Evolutionary conservation across 305 asterid species (phyloP).

Genomic region (Withania somnifera): DNA sequence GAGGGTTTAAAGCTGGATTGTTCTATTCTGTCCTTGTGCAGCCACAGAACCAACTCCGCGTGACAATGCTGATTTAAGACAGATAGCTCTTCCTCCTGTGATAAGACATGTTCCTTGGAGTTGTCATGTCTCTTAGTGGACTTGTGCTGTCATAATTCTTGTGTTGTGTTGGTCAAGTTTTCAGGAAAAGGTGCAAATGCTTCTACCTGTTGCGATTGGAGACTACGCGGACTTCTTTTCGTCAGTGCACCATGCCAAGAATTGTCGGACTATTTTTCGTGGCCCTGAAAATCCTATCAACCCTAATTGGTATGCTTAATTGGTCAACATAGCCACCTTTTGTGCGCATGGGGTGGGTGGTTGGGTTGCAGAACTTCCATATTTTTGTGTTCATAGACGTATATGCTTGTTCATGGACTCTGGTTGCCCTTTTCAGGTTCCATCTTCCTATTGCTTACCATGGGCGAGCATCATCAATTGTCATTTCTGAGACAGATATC

Average conservation of each 20-base stretch:
- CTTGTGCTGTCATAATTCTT: not conserved
- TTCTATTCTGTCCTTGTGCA: conserved; percentile 29
- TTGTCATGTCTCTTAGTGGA: not conserved
- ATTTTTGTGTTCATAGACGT: not conserved
- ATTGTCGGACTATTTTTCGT: conserved; percentile 83
- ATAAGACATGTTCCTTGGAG: conserved; percentile 24
- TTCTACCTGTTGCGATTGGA: conserved; percentile 84
- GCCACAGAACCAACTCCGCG: conserved; percentile 68
- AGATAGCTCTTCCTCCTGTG: conserved; percentile 68
- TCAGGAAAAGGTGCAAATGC: conserved; percentile 75
- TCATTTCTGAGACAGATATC: conserved; percentile 82
- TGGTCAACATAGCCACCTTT: not conserved
- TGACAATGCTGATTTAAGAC: conserved; percentile 53
- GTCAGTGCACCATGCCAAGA: conserved; percentile 81
- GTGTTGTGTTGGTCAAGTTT: not conserved
- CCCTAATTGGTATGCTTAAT: conserved; percentile 66
- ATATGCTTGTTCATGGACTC: conserved; percentile 1
- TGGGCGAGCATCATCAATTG: conserved; percentile 95
- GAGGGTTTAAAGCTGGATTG: not conserved
- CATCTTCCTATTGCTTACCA: conserved; percentile 96
- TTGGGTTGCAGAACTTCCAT: not conserved
- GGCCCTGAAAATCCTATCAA: conserved; percentile 75
- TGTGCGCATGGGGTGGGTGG: not conserved
- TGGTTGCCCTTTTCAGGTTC: conserved; percentile 40
- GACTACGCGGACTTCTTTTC: conserved; percentile 96